These are phyloP conservation scores for Dictyophora rubrovolvata DNA, from an alignment of 768 basidiomycete species.

Conservation along the genomic window DNA sequence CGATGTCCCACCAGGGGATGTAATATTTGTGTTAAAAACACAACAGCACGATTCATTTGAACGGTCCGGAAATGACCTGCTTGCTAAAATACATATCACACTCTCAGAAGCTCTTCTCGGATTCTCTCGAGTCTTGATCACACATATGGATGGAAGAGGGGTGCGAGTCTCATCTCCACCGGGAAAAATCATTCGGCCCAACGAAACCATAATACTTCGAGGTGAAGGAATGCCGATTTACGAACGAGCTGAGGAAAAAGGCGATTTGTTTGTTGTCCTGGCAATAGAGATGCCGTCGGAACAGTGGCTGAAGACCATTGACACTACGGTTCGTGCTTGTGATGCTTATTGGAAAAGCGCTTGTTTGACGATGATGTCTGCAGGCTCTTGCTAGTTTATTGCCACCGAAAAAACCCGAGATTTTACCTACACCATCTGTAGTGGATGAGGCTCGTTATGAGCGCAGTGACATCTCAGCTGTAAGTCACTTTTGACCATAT, in stretches of 20 bases:
- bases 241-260: slow-evolving; percentile 55
- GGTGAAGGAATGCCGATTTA: slow-evolving; percentile 85
- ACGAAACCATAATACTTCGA: slow-evolving; percentile 62
- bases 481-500: slow-evolving; percentile 75
- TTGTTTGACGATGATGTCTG: slow-evolving; percentile 4
- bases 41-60: slow-evolving; percentile 71
- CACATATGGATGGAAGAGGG: slow-evolving; percentile 91
- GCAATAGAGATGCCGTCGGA: slow-evolving; percentile 82
- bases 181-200: slow-evolving; percentile 65
- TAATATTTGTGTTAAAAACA: slow-evolving; percentile 71
- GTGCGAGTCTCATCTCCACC: slow-evolving; percentile 66
- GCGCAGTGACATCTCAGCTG: slow-evolving; percentile 70
- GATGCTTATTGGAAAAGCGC: background rate
- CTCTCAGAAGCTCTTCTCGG: slow-evolving; percentile 91
- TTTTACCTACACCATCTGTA: slow-evolving; percentile 60
- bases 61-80: slow-evolving; percentile 70
- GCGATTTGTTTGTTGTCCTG: slow-evolving; percentile 75
- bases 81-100: slow-evolving; percentile 74
- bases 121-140: slow-evolving; percentile 84
- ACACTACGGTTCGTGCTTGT: slow-evolving; percentile 38
- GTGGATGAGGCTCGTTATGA: slow-evolving; percentile 66
- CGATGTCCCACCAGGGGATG: slow-evolving; percentile 78
- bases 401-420: slow-evolving; percentile 66
- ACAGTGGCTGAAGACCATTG: slow-evolving; percentile 62
- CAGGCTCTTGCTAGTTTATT: slow-evolving; percentile 58